Conservation (phyloP, 805 yeast genomes). For the Yamadazyma olivae region DNA sequence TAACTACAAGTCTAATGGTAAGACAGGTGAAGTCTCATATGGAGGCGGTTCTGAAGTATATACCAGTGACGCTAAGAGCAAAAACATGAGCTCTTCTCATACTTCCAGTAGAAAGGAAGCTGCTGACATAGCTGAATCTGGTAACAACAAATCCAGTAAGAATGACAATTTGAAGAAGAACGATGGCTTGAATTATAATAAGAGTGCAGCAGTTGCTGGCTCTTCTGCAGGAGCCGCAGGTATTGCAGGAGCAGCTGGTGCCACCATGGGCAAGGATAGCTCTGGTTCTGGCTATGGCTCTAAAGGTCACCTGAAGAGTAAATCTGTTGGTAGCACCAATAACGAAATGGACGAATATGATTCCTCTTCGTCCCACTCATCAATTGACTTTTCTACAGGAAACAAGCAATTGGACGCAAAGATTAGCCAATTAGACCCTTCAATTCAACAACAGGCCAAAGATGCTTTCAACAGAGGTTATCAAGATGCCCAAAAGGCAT, state of each 20-base stretch:
- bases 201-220: too few species aligned
- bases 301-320: slow-evolving; percentile 1
- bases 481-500: slow-evolving; percentile 31
- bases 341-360: slow-evolving; percentile 6
- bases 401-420: slow-evolving; percentile 32
- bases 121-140: too few species aligned
- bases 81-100: not conserved
- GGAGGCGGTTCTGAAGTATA: slow-evolving; percentile 6
- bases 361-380: slow-evolving; percentile 8
- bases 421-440: slow-evolving; percentile 31
- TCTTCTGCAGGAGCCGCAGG: slow-evolving; percentile 3
- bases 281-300: slow-evolving; percentile 1
- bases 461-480: slow-evolving; percentile 40
- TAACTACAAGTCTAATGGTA: slow-evolving; percentile 1
- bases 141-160: too few species aligned
- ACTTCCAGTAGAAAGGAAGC: not conserved
- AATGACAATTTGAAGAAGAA: not conserved
- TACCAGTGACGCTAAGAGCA: not conserved
- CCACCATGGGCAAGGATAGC: slow-evolving; percentile 2
- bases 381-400: slow-evolving; percentile 32
- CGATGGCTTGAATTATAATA: too few species aligned
- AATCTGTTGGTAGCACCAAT: slow-evolving; percentile 4
- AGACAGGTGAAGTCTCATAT: slow-evolving; percentile 8
- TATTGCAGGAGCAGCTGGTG: slow-evolving; percentile 7
- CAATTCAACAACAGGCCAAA: slow-evolving; percentile 36